phyloP scores from a whole-genome alignment of 139 green algal genomes.

The Volvox africanus region DNA sequence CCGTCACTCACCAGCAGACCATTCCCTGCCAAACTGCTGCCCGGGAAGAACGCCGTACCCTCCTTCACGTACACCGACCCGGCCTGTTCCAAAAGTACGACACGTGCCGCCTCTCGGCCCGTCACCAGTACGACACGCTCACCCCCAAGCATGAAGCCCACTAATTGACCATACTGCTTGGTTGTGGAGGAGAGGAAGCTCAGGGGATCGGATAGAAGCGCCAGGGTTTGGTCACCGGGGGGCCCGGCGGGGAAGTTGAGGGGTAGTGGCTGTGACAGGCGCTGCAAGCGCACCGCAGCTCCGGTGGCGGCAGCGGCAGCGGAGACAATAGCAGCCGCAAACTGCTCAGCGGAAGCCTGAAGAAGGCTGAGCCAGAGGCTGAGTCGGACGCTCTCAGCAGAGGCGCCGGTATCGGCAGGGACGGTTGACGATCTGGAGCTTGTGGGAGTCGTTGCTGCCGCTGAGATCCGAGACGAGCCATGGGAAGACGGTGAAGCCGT shows the following conservation, averaged over 20 bases:
- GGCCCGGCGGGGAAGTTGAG: slow-evolving; percentile 71
- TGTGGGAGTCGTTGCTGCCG: not conserved
- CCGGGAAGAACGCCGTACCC: slow-evolving; percentile 94
- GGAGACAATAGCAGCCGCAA: not conserved
- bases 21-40: slow-evolving; percentile 84
- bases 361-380: slow-evolving; percentile 32
- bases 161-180: slow-evolving; percentile 66
- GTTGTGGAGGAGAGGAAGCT: slow-evolving; percentile 65
- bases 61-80: slow-evolving; percentile 65
- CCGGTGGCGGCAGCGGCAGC: slow-evolving; percentile 9
- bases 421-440: no score
- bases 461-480: not conserved
- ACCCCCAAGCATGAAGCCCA: slow-evolving; percentile 83
- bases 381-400: not conserved
- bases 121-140: slow-evolving; percentile 85
- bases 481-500: not conserved
- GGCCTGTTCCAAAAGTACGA: slow-evolving; percentile 32
- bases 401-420: not conserved
- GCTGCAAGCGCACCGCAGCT: slow-evolving; percentile 43
- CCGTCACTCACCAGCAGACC: slow-evolving; percentile 89
- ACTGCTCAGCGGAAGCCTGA: slow-evolving; percentile 3
- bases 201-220: slow-evolving; percentile 77
- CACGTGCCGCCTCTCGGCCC: slow-evolving; percentile 46
- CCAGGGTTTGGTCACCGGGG: slow-evolving; percentile 71
- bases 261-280: slow-evolving; percentile 42